Evolutionary conservation across 192 early-diverging fungal species (phyloP).

Genomic region (Fimicolochytrium jonesii): DNA sequence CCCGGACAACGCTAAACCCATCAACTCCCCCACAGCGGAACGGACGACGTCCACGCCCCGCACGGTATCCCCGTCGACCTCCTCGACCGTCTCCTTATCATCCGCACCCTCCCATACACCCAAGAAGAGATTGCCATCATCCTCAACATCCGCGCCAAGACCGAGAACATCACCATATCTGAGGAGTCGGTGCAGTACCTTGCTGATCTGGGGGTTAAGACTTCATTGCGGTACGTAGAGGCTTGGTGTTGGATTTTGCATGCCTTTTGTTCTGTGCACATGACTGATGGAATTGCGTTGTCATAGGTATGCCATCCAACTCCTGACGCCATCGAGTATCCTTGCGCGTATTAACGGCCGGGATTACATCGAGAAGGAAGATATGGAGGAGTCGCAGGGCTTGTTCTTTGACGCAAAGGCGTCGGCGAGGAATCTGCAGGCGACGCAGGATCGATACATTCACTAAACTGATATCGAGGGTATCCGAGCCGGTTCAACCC

Average conservation of each 20-base stretch:
- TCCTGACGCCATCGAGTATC: constrained; percentile 86
- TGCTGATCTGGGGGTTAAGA: constrained; percentile 87
- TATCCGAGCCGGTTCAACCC: no score
- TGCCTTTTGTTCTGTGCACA: neutral
- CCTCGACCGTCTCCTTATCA: constrained; percentile 91
- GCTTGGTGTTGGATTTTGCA: no score
- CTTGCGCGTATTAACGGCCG: constrained; percentile 83
- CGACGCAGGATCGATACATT: constrained; percentile 40
- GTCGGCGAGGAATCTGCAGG: constrained; percentile 69
- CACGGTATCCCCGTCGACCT: constrained; percentile 98
- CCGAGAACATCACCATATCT: constrained; percentile 90
- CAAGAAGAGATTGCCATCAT: constrained; percentile 84
- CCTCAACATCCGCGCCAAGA: constrained; percentile 83
- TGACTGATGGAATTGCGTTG: no score
- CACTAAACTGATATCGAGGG: no score
- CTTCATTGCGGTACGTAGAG: constrained; percentile 84
- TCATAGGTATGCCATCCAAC: constrained; percentile 85
- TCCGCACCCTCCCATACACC: constrained; percentile 85
- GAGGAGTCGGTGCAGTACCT: constrained; percentile 81
- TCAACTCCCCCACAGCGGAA: constrained; percentile 27
- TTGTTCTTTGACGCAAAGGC: constrained; percentile 88
- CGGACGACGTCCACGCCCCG: constrained; percentile 45
- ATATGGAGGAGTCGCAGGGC: constrained; percentile 79
- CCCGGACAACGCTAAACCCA: neutral
- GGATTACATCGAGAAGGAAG: constrained; percentile 72